Conservation (phyloP, 441 rosid species). For the Melastoma candidum region DNA sequence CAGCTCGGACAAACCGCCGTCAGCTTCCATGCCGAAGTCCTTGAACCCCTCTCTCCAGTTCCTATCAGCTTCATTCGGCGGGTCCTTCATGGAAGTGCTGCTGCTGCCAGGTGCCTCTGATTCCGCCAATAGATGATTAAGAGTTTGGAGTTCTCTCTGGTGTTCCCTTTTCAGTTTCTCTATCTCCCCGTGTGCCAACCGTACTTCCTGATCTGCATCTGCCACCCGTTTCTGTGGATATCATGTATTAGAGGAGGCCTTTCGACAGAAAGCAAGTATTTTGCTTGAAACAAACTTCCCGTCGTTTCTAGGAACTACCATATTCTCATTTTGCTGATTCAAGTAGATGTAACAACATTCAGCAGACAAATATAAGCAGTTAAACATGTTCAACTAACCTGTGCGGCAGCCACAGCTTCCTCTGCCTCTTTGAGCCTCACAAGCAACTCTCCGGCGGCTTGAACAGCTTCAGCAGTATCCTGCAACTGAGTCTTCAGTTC, state of each 20-base stretch:
- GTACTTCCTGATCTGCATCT: constrained; percentile 58
- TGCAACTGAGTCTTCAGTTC: constrained; percentile 82
- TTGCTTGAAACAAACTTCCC: too few relatives aligned
- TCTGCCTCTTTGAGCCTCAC: constrained; percentile 94
- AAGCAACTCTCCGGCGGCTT: constrained; percentile 95
- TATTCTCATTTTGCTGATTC: too few relatives aligned
- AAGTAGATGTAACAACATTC: neutral
- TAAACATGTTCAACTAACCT: constrained; percentile 30
- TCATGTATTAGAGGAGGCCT: neutral
- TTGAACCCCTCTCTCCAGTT: constrained; percentile 74
- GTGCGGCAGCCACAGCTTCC: constrained; percentile 60
- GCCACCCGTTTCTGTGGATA: constrained; percentile 51
- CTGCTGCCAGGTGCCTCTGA: constrained; percentile 28
- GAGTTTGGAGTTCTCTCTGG: constrained; percentile 32
- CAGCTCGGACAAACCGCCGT: constrained; percentile 43
- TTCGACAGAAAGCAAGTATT: neutral
- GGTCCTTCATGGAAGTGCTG: constrained; percentile 22
- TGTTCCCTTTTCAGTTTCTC: constrained; percentile 49
- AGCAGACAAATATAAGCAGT: neutral
- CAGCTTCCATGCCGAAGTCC: constrained; percentile 37
- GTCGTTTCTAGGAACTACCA: too few relatives aligned
- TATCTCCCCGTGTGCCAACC: constrained; percentile 44
- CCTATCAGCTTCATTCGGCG: constrained; percentile 17
- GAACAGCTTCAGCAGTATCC: constrained; percentile 98
- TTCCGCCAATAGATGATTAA: constrained; percentile 30